Base-by-base conservation (phyloP, 2,329 filamentous ascomycete species). In the Fusarium abutilonis region DNA sequence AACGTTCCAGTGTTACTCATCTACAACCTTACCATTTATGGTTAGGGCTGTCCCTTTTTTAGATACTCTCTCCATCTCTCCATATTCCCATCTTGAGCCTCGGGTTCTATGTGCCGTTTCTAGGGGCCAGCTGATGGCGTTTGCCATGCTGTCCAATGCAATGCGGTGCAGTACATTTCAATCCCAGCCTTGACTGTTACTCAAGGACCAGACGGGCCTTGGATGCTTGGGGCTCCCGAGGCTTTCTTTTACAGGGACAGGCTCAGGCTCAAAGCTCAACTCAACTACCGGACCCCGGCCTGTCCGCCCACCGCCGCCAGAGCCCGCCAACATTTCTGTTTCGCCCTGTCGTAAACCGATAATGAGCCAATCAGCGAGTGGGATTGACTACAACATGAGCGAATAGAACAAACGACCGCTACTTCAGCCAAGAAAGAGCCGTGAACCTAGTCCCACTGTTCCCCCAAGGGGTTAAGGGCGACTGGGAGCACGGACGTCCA, bases 241-340 rank as follows among this genome's bases (percentile, higher is more conserved):
- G 11, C 42, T 41, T 46, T 23, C n/a, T n/a, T n/a, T n/a, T 23
- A n/a, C 31, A 38, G 56, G 58, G 56, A 60, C 45, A 54, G 31
- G 56, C 26, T 34, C 47, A 23, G 51, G 15, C 39, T 49, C 46
- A 38, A 23, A 52, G 45, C 46, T 56, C 62, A 66, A 66, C 63
- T 66, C n/a, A n/a, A n/a, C n/a, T n/a, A 66, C 62, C 63, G 58
- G 56, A 32, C 63, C 62, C 63, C 58, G 63, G 63, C 47, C 44
- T 66, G 50, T 35, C 62, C 55, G 50, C 48, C 35, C 35, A 63
- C 63, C 56, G 61, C 49, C 52, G 40, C 47, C 52, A 38, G 44
- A 60, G 53, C 47, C 55, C 54, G 50, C 52, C 35, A 54, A 42
- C 44, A 65, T 42, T 45, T 34, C 29, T 52, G 31, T 63, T 35